Conservation (phyloP, 495 filamentous ascomycete species). For the Penicillium macrosclerotiorum region DNA sequence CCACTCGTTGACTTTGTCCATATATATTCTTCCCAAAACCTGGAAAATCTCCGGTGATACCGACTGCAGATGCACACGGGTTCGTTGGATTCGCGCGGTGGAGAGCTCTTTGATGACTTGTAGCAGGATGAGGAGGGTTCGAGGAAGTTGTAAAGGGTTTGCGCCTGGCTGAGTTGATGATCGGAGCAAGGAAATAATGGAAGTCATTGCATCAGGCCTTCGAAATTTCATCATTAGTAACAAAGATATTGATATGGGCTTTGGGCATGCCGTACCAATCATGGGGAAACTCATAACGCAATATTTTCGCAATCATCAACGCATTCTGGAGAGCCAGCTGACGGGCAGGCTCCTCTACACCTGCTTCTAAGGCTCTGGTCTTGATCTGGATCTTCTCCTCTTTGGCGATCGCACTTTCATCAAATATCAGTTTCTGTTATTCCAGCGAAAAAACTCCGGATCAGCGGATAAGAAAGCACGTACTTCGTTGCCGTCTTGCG, state of each 20-base stretch:
- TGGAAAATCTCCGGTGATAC: slow-evolving; percentile 78
- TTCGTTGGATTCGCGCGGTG: slow-evolving; percentile 69
- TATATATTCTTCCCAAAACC: slow-evolving; percentile 72
- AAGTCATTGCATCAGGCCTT: slow-evolving; percentile 51
- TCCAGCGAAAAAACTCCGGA: neutral
- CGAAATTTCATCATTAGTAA: slow-evolving; percentile 8
- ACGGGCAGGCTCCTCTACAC: slow-evolving; percentile 68
- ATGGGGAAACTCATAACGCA: slow-evolving; percentile 81
- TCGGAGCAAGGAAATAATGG: slow-evolving; percentile 61
- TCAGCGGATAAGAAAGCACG: slow-evolving; percentile 3
- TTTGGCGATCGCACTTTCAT: slow-evolving; percentile 62
- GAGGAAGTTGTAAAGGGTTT: slow-evolving; percentile 58
- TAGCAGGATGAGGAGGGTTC: slow-evolving; percentile 73
- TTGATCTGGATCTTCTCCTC: slow-evolving; percentile 76
- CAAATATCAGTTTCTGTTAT: slow-evolving; percentile 16
- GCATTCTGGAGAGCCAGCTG: slow-evolving; percentile 82
- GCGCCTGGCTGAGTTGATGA: slow-evolving; percentile 40
- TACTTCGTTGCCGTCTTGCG: slow-evolving; percentile 67
- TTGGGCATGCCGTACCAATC: slow-evolving; percentile 58
- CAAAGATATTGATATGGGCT: neutral
- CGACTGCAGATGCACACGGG: slow-evolving; percentile 67
- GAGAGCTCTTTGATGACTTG: slow-evolving; percentile 88
- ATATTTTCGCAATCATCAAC: slow-evolving; percentile 80
- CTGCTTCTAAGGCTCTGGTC: slow-evolving; percentile 65
- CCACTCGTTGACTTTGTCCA: slow-evolving; percentile 72